A percentile compares a stretch with the other conserved stretches of the same genome.
phyloP scores from a whole-genome alignment of 257 asterid species.

The Thymus quinquecostatus region DNA sequence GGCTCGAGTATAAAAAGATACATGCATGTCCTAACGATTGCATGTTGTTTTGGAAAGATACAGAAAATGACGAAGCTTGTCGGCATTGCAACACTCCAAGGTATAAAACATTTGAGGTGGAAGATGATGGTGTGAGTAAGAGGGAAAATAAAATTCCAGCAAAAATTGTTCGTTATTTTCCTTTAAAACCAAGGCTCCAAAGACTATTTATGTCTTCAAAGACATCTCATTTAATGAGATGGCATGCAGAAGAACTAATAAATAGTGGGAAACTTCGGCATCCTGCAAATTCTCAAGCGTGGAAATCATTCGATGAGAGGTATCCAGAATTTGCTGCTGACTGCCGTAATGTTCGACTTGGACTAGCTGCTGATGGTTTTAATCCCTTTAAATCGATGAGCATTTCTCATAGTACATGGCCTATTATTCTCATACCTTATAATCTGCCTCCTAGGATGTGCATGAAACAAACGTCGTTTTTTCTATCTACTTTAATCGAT shows the following conservation, averaged over 20 bases:
- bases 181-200: not conserved
- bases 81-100: not conserved
- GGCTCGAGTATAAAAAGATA: not conserved
- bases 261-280: not conserved
- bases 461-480: no score
- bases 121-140: not conserved
- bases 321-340: not conserved
- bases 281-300: not conserved
- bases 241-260: not conserved
- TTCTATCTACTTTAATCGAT: not conserved
- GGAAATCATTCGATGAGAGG: not conserved
- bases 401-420: no score
- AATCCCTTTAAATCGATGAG: not conserved
- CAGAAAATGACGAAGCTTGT: not conserved
- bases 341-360: not conserved
- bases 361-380: not conserved
- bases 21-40: not conserved
- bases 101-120: not conserved
- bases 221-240: not conserved
- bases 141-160: slow-evolving; percentile 5
- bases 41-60: slow-evolving; percentile 1
- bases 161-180: slow-evolving; percentile 8
- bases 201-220: not conserved
- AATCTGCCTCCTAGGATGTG: no score
- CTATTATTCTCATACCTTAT: no score